Conservation (phyloP, 2,329 filamentous ascomycete species). For the Alternaria atra region DNA sequence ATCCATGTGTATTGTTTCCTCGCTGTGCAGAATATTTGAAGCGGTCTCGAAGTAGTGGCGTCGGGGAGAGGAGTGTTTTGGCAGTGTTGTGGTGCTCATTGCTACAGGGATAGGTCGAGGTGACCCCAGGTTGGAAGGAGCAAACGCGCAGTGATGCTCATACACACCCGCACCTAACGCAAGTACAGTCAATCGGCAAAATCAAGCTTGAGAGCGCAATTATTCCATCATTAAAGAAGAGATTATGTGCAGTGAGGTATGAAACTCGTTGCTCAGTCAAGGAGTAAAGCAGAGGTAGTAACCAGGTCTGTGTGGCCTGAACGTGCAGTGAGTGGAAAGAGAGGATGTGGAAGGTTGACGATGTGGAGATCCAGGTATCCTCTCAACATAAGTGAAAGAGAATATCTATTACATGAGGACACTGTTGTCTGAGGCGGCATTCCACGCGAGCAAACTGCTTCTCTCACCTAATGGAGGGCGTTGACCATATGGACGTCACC, state of each 20-base stretch:
- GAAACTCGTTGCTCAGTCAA: background rate
- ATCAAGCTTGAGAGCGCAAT: background rate
- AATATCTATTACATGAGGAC: background rate
- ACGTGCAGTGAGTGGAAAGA: background rate
- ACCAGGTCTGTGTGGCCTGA: background rate
- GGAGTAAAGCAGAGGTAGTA: background rate
- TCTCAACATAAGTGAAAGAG: background rate
- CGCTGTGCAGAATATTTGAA: background rate
- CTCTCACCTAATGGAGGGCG: background rate
- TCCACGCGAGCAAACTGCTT: background rate
- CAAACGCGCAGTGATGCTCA: constrained; percentile 5
- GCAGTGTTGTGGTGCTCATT: background rate
- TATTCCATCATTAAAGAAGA: background rate
- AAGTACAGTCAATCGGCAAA: background rate
- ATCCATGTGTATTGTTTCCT: background rate
- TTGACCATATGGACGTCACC: background rate
- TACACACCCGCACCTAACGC: background rate
- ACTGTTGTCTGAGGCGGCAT: background rate
- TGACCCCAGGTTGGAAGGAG: constrained; percentile 13
- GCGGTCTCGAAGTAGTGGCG: background rate
- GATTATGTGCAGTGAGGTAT: background rate
- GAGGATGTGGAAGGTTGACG: background rate
- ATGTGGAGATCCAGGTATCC: background rate
- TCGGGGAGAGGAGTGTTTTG: background rate
- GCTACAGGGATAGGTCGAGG: constrained; percentile 2